Evolutionary conservation across 1,139 yeast species (phyloP).

Genomic region (Magnusiomyces ingens): DNA sequence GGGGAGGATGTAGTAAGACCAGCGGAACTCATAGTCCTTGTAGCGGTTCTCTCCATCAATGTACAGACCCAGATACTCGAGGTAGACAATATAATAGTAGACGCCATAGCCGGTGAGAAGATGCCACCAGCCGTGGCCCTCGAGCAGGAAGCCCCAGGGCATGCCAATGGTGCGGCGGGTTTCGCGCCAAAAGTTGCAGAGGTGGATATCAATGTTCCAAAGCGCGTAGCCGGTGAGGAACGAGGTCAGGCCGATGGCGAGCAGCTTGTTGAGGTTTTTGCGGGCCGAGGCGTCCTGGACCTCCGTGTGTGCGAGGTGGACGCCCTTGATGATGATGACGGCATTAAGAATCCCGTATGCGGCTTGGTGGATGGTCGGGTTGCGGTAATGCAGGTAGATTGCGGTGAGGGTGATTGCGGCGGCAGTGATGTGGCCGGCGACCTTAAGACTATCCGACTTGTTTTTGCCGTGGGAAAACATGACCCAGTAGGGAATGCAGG

Average conservation of each 20-base stretch:
- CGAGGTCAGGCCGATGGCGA: constrained; percentile 53
- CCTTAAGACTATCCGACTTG: constrained; percentile 32
- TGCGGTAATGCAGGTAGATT: constrained; percentile 56
- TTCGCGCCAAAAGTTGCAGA: constrained; percentile 58
- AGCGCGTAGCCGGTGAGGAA: constrained; percentile 68
- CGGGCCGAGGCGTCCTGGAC: constrained; percentile 46
- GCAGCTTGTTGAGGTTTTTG: constrained; percentile 45
- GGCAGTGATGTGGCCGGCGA: constrained; percentile 30
- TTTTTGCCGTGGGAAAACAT: constrained; percentile 61
- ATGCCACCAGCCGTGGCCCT: constrained; percentile 99
- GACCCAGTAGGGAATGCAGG: constrained; percentile 91
- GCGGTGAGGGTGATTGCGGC: constrained; percentile 53
- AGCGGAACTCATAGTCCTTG: constrained; percentile 45
- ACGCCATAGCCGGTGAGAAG: constrained; percentile 77
- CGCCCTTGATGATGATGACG: constrained; percentile 52
- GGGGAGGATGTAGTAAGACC: constrained; percentile 48
- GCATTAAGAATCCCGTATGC: constrained; percentile 63
- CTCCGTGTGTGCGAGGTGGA: constrained; percentile 43
- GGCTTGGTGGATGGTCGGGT: constrained; percentile 85
- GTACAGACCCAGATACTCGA: constrained; percentile 62
- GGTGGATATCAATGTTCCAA: constrained; percentile 82
- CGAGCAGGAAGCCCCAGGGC: constrained; percentile 82
- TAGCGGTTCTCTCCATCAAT: constrained; percentile 42
- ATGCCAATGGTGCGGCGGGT: constrained; percentile 67
- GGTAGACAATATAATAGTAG: constrained; percentile 52